A percentile compares a stretch with the other conserved stretches of the same genome.
Evolutionary conservation across 2,329 filamentous ascomycete species (phyloP).

Genomic region (Trichoderma guizhouense): DNA sequence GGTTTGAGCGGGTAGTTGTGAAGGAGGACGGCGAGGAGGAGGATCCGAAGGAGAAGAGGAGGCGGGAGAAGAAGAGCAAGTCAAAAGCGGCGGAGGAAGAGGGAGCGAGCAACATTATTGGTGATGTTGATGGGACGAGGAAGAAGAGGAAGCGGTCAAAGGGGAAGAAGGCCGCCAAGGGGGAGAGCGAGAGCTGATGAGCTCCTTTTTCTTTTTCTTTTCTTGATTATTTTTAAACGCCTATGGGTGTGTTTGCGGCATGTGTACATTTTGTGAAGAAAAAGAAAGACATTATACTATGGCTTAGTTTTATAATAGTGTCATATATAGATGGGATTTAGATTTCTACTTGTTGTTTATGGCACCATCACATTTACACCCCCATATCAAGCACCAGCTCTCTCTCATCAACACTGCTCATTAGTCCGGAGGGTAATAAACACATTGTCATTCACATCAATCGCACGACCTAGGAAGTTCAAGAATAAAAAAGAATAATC

Average conservation of each 20-base stretch:
- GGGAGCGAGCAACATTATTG: slow-evolving; percentile 30
- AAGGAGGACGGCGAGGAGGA: slow-evolving; percentile 23
- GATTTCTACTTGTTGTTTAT: neutral
- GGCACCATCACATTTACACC: neutral
- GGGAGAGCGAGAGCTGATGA: neutral
- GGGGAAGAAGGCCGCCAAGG: slow-evolving; percentile 33
- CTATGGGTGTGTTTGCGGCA: neutral
- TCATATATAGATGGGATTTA: neutral
- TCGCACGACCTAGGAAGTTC: neutral
- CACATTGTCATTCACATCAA: neutral
- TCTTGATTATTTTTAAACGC: neutral
- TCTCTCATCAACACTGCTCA: neutral
- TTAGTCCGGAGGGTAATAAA: too few species aligned
- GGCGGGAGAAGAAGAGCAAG: slow-evolving; percentile 12
- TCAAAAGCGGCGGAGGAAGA: slow-evolving; percentile 18
- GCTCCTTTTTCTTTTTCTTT: neutral
- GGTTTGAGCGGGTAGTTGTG: slow-evolving; percentile 45
- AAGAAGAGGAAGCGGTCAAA: slow-evolving; percentile 53
- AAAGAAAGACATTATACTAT: neutral
- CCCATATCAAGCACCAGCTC: neutral
- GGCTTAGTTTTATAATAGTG: neutral
- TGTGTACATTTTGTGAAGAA: neutral
- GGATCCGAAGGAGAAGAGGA: slow-evolving; percentile 16
- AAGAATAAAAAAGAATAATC: neutral
- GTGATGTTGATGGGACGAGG: slow-evolving; percentile 30